A percentile compares a stretch with the other conserved stretches of the same genome.
phyloP scores from a whole-genome alignment of 306 rosid genomes.

The Albizia julibrissin region DNA sequence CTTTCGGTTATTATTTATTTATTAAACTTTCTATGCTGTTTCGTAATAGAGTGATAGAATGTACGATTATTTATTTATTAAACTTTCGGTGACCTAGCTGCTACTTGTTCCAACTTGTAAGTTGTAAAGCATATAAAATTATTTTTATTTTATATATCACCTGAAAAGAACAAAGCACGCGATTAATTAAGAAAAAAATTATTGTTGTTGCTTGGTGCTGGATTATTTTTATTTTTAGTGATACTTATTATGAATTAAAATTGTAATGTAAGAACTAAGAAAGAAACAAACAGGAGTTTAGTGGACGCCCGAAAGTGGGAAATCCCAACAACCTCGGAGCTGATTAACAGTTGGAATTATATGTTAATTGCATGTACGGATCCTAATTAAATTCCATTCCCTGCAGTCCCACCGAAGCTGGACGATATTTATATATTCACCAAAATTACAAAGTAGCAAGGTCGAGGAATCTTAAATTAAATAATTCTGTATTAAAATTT shows the following conservation, averaged over 20 bases:
- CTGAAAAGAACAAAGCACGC: not conserved
- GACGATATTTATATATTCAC: not conserved
- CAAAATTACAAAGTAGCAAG: not conserved
- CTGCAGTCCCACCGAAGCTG: not conserved
- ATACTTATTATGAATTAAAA: not conserved
- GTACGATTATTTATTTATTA: too few relatives aligned
- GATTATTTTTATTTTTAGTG: not conserved
- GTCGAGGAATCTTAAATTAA: not conserved
- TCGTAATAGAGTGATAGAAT: too few relatives aligned
- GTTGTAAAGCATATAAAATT: not conserved
- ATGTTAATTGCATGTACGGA: conserved; percentile 12
- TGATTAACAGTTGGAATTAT: conserved; percentile 18
- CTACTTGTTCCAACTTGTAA: not conserved
- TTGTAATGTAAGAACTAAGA: not conserved
- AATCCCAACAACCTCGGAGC: conserved; percentile 33
- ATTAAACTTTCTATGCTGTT: too few relatives aligned
- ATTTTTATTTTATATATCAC: not conserved
- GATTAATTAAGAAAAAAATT: not conserved
- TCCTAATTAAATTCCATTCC: not conserved
- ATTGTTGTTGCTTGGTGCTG: conserved; percentile 6
- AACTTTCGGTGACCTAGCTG: not conserved
- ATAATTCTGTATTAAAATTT: too few relatives aligned
- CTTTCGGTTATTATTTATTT: too few relatives aligned
- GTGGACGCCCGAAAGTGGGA: not conserved
- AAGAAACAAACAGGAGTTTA: not conserved